phyloP scores from a whole-genome alignment of 2,329 filamentous ascomycete genomes.

The Pestalotiopsis sp. region DNA sequence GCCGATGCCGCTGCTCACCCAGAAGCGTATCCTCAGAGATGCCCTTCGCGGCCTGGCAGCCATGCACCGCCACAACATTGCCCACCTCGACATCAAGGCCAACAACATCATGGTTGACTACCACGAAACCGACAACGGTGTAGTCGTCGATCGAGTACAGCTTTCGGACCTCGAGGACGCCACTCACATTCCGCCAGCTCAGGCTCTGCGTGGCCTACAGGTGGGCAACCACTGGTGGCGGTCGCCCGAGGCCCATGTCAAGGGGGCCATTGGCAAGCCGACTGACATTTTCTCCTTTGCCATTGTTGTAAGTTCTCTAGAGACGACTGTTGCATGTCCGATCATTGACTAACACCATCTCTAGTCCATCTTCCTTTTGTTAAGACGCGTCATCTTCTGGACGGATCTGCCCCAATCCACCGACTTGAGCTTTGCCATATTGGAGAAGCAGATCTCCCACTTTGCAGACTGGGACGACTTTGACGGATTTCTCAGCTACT shows the following conservation, averaged over 20 bases:
- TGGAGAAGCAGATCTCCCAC: constrained; percentile 47
- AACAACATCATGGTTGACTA: constrained; percentile 45
- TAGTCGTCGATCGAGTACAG: constrained; percentile 36
- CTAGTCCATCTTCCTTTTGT: constrained; percentile 45
- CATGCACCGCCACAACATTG: constrained; percentile 36
- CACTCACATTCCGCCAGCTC: constrained; percentile 35
- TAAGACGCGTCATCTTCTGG: constrained; percentile 40
- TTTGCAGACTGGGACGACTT: constrained; percentile 44
- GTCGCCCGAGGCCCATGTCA: constrained; percentile 44
- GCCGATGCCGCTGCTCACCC: constrained; percentile 34
- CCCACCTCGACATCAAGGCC: constrained; percentile 43
- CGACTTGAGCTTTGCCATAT: constrained; percentile 38
- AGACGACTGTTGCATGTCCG: background rate
- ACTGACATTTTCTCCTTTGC: constrained; percentile 46
- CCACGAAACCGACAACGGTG: constrained; percentile 28
- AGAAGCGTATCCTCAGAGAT: constrained; percentile 43
- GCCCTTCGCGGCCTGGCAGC: constrained; percentile 38
- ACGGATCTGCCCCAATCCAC: constrained; percentile 33
- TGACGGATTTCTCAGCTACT: constrained; percentile 38
- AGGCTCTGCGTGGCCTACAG: constrained; percentile 34
- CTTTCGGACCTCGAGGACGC: constrained; percentile 42
- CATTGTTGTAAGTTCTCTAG: constrained; percentile 35
- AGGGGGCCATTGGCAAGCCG: constrained; percentile 35
- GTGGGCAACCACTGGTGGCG: constrained; percentile 45
- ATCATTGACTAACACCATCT: constrained; percentile 17